Base-by-base conservation (phyloP, 1,284 basidiomycete species). In the Marasmius oreades region DNA sequence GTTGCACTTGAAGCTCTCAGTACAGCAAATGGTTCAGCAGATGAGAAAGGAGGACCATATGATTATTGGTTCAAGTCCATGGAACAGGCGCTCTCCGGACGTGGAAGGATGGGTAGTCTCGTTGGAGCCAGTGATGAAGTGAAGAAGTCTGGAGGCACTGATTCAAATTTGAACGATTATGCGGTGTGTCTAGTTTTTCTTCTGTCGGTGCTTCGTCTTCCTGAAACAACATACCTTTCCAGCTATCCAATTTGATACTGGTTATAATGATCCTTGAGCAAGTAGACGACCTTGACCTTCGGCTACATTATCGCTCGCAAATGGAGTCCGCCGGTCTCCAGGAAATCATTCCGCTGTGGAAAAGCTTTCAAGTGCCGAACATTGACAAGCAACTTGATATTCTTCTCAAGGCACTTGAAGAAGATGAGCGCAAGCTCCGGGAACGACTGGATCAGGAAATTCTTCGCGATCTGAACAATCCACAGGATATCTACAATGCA, bases 41-140 rank as follows among this genome's bases (percentile, higher is more conserved):
- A 42, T 20, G 86, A 86, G 57, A 77, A 83, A 11, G 69, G 69
- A 34, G 77, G 79, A 31, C 81, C 74, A 44, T 99, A 94, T 70
- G 88, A 89, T 61, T 93, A 85, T 61, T 98, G 94, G 95, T 92
- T 99, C 70, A 86, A 86, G 61, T 88, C 89, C 1, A 77, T 96
- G 59, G 91, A 95, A 64, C 76, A 76, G 37, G 85, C 85, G 4
- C 79, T 98, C 12, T 82, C 86, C 46, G 94, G 95, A 1, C 77
- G 94, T 58, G 96, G 97, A 1, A 90, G 88, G 69, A 96, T 98
- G 93, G 96, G 96, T 1, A 96, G 91, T 67, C 73, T 92, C 50
- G 96, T 99, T 7, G 96, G 97, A 2, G 92, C 93, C 8, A 95
- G 93, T 63, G 92, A 95, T 34, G 93, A 97, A 61, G 82, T 96